Evolutionary conservation across 1,139 yeast species (phyloP).

Genomic region (Nakaseomyces uthaithaninus): DNA sequence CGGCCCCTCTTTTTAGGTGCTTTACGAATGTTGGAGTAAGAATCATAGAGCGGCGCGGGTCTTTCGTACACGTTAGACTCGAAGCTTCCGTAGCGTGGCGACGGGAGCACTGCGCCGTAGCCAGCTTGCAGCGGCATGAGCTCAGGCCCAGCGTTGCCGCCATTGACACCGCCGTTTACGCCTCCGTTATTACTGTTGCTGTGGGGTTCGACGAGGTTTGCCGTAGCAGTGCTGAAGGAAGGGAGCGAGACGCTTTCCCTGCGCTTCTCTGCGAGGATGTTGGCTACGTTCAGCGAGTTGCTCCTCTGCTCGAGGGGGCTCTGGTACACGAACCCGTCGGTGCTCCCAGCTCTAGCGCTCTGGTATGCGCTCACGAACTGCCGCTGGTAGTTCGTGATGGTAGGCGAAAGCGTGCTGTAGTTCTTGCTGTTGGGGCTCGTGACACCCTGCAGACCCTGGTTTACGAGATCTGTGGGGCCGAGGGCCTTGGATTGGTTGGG

Average conservation of each 20-base stretch:
- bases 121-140: not conserved
- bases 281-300: slow-evolving; percentile 2
- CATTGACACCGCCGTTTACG: not conserved
- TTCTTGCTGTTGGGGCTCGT: not conserved
- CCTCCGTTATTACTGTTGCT: not conserved
- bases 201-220: not conserved
- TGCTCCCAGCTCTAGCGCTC: not conserved
- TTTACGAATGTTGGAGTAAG: not conserved
- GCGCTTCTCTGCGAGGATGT: not conserved
- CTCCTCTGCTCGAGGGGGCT: not conserved
- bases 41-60: not conserved
- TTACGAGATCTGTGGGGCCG: not conserved
- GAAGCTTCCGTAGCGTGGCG: slow-evolving; percentile 1
- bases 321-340: not conserved
- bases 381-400: not conserved
- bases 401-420: not conserved
- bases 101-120: not conserved
- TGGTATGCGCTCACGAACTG: slow-evolving; percentile 3
- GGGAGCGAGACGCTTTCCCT: not conserved
- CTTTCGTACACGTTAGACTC: not conserved
- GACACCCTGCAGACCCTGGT: not conserved
- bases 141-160: not conserved
- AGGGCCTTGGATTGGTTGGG: slow-evolving; percentile 1
- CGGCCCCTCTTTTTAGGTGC: slow-evolving; percentile 2
- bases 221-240: not conserved